Conservation (phyloP, 495 filamentous ascomycete genomes). For the Neurospora sublineolata region DNA sequence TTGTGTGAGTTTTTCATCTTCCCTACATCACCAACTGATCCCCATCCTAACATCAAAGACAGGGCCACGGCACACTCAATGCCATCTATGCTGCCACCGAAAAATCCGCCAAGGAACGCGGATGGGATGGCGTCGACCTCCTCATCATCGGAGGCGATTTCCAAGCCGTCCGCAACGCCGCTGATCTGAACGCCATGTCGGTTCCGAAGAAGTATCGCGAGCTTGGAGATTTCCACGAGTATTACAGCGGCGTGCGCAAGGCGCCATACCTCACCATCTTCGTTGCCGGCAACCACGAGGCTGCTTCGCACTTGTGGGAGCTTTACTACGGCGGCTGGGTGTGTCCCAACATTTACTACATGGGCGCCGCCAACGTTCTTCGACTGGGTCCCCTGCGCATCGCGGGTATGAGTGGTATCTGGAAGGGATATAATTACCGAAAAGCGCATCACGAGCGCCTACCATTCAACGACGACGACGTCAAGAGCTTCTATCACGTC, state of each 20-base stretch:
- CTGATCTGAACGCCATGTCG: conserved; percentile 77
- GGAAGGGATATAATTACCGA: conserved; percentile 74
- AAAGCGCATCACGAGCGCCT: conserved; percentile 77
- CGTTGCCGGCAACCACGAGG: conserved; percentile 90
- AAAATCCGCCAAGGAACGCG: conserved; percentile 46
- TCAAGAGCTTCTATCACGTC: conserved; percentile 74
- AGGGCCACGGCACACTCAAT: conserved; percentile 86
- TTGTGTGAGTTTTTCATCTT: conserved; percentile 48
- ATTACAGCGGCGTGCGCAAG: conserved; percentile 65
- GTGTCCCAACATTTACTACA: conserved; percentile 90
- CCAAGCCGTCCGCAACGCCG: conserved; percentile 73
- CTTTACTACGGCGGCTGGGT: conserved; percentile 96
- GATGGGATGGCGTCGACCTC: conserved; percentile 68
- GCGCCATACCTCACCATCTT: conserved; percentile 89
- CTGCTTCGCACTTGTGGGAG: conserved; percentile 74
- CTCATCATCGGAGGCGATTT: conserved; percentile 89
- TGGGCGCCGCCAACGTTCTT: conserved; percentile 82
- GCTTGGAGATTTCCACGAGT: conserved; percentile 83
- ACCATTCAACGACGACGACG: conserved; percentile 62
- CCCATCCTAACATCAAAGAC: conserved; percentile 6
- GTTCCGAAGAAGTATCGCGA: conserved; percentile 72
- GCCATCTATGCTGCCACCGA: conserved; percentile 75
- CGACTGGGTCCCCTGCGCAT: conserved; percentile 75
- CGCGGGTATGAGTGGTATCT: conserved; percentile 85
- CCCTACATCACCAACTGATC: not conserved